A percentile compares a stretch with the other conserved stretches of the same genome.
Evolutionary conservation across 192 early-diverging fungal genomes (phyloP).

Genomic region (Coemansia pectinata): DNA sequence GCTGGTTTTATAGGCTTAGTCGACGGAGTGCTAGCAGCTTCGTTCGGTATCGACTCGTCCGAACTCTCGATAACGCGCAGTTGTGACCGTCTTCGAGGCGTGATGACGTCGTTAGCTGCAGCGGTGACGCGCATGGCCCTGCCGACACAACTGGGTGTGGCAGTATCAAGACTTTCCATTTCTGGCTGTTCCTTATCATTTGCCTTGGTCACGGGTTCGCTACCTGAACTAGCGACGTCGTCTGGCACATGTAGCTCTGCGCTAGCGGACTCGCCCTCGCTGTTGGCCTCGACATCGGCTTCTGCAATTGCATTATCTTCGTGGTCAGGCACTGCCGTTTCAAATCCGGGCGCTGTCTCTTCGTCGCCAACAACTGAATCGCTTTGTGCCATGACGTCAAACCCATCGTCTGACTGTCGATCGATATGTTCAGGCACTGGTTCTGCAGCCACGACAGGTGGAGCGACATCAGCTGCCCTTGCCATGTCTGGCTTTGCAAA

Average conservation of each 20-base stretch:
- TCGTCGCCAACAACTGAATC: not conserved
- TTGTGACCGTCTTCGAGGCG: not conserved
- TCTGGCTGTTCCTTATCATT: not conserved
- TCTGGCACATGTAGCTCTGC: not conserved
- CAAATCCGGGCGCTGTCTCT: not conserved
- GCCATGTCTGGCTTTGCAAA: not conserved
- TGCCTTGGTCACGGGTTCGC: not conserved
- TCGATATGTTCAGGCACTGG: not conserved
- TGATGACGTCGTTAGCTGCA: not conserved
- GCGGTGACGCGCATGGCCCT: not conserved
- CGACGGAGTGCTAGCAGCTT: not conserved
- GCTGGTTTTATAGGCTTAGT: not conserved
- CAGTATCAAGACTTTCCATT: not conserved
- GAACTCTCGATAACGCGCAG: constrained; percentile 27
- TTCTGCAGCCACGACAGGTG: not conserved
- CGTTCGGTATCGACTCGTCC: constrained; percentile 13
- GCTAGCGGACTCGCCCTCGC: not conserved
- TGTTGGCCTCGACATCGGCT: not conserved
- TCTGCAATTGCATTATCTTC: not conserved
- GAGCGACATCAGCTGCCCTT: not conserved
- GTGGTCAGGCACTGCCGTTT: not conserved
- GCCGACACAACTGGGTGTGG: not conserved
- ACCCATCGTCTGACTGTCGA: not conserved
- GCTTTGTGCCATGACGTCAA: not conserved
- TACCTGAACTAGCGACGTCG: not conserved